Evolutionary conservation across 176 grass and related monocot genomes (phyloP).

Genomic region (Carex littledalei): DNA sequence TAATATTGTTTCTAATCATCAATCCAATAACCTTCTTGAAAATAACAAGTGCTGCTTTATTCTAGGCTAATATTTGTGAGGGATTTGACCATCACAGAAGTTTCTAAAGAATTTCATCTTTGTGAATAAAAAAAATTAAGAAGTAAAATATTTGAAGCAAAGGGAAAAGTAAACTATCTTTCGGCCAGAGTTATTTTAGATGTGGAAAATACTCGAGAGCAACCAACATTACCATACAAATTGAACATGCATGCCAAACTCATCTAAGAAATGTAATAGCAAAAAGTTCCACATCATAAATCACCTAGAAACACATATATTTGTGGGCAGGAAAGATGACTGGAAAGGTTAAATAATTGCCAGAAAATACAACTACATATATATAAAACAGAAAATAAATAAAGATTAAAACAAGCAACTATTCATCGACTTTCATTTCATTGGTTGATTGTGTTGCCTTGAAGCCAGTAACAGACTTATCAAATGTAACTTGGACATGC

Average conservation of each 20-base stretch:
- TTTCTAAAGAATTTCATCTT: background rate
- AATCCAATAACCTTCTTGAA: background rate
- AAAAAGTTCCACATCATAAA: background rate
- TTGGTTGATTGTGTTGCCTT: constrained; percentile 30
- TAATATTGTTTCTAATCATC: background rate
- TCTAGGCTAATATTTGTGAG: background rate
- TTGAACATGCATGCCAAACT: background rate
- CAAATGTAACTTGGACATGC: constrained; percentile 57
- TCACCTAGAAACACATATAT: background rate
- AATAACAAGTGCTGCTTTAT: background rate
- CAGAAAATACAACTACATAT: background rate
- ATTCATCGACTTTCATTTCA: constrained; percentile 31
- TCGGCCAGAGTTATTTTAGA: background rate
- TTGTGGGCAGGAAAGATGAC: background rate
- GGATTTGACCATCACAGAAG: background rate
- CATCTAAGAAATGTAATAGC: background rate
- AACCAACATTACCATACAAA: background rate
- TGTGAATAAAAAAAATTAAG: background rate
- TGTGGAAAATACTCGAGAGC: background rate
- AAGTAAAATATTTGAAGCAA: background rate
- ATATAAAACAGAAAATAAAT: background rate
- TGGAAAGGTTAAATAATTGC: background rate
- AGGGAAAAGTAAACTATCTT: background rate
- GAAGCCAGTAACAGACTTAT: constrained; percentile 34
- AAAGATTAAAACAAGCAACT: background rate